Evolutionary conservation across 176 grass and related monocot species (phyloP).

Genomic region (Paspalum notatum): DNA sequence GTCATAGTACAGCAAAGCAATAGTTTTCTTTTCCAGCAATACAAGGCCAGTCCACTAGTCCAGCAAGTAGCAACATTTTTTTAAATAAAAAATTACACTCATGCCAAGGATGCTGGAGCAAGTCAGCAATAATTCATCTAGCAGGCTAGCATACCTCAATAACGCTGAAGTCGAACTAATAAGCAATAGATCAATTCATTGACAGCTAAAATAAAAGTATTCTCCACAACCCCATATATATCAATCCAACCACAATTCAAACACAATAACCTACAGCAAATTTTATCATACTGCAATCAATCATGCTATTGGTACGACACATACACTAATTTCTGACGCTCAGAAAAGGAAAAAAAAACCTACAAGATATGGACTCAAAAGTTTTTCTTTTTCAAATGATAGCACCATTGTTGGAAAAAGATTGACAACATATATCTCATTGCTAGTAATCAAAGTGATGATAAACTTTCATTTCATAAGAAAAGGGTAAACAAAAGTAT

Average conservation of each 20-base stretch:
- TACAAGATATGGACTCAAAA: background rate
- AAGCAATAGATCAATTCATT: background rate
- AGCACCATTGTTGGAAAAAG: background rate
- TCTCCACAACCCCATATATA: background rate
- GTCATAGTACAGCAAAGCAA: background rate
- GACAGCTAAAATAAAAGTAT: background rate
- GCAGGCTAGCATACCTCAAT: background rate
- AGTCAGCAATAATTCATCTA: background rate
- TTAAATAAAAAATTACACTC: background rate
- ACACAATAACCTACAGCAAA: background rate
- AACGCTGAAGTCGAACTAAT: background rate
- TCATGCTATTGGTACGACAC: background rate
- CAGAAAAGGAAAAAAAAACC: background rate
- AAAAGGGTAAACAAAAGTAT: background rate
- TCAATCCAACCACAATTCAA: background rate
- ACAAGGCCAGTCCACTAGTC: no score
- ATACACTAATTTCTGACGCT: background rate
- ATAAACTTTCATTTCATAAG: background rate
- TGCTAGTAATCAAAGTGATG: background rate
- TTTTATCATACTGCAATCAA: background rate
- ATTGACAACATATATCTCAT: background rate
- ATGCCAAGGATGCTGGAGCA: background rate
- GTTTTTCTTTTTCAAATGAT: background rate
- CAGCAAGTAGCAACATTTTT: background rate
- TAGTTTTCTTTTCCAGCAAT: no score